Evolutionary conservation across 2,329 filamentous ascomycete species (phyloP).

Genomic region (Lecanicillium sp.): DNA sequence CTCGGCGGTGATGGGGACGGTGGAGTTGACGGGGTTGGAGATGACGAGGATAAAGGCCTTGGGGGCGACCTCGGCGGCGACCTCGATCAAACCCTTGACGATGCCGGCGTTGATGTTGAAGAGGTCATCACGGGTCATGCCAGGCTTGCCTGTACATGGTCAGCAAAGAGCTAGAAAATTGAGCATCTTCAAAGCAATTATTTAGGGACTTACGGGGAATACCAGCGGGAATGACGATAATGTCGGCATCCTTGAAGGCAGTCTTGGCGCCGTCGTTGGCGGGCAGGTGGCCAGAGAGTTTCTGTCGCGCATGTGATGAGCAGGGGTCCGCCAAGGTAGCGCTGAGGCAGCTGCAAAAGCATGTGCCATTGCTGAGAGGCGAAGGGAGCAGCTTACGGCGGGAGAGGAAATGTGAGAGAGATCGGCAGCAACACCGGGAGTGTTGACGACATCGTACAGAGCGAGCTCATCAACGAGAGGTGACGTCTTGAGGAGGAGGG

Average conservation of each 20-base stretch:
- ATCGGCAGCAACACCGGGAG: conserved; percentile 89
- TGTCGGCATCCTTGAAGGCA: conserved; percentile 86
- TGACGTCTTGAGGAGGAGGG: conserved; percentile 87
- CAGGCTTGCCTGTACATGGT: conserved; percentile 72
- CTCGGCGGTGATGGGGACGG: conserved; percentile 94
- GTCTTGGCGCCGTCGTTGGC: conserved; percentile 77
- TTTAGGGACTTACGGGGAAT: conserved; percentile 71
- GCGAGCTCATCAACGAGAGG: conserved; percentile 85
- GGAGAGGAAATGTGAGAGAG: conserved; percentile 93
- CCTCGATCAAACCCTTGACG: conserved; percentile 87
- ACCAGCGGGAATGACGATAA: conserved; percentile 94
- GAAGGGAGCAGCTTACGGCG: conserved; percentile 58
- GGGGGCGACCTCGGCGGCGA: conserved; percentile 77
- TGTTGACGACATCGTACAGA: conserved; percentile 99
- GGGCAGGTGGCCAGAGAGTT: conserved; percentile 82
- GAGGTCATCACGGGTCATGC: conserved; percentile 98
- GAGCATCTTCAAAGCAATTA: conserved; percentile 6
- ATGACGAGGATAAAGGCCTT: conserved; percentile 96
- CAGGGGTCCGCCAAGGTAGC: neutral
- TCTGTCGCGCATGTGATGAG: conserved; percentile 38
- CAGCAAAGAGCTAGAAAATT: no score
- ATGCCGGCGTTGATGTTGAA: conserved; percentile 99
- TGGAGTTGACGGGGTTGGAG: conserved; percentile 99
- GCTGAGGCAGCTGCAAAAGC: conserved; percentile 21
- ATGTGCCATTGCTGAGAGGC: conserved; percentile 11